Evolutionary conservation across 2,329 filamentous ascomycete genomes (phyloP), one percentile per base, ranked within the genome.

Genomic region (Tolypocladium cylindrosporum): DNA sequence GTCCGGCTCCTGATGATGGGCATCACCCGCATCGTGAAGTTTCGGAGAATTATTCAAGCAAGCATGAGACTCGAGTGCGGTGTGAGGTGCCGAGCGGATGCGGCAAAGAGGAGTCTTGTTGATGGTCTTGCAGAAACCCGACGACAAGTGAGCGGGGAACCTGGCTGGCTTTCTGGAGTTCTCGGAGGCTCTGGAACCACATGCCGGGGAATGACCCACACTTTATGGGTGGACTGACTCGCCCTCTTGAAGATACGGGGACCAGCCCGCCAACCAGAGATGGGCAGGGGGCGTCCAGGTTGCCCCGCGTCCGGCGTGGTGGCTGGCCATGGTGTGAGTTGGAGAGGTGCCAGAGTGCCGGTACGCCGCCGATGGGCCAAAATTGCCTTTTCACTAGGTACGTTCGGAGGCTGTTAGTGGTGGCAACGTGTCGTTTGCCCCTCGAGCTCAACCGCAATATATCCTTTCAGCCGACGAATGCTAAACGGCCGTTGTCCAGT

Each of bases 1-100:
- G 74, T 72, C 62, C 73, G 64, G 61, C 66, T 69, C 59, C 71
- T 65, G 57, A 73, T 71, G 60, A 72, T 71, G 59, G 70, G 70
- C 62, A 68, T 67, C 48, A 66, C 65, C 56, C 68, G 64, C 66
- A 70, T 69, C 55, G 31, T 60, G 31, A 14, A 16, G 21, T 14
- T 31, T 37, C 27, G 41, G 24, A 16, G 9, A 19, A 27, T 34
- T n/a, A 27, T 34, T 34, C 27, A 50, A 27, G 24, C 16, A 34
- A 34, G 27, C 14, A 34, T 50, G 48, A 36, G 48, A 34, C 14
- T 9, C 16, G 8, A 19, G 16, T 51, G 6, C 16, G 8, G 8
- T 4, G 27, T 50, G 45, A 34, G 27, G 45, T 27, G 31, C 24
- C 27, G 27, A 50, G 45, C 48, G 27, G 16, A 51, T 31, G 48